Base-by-base conservation (phyloP, 352 stramenopile species). In the Globisporangium ultimum region DNA sequence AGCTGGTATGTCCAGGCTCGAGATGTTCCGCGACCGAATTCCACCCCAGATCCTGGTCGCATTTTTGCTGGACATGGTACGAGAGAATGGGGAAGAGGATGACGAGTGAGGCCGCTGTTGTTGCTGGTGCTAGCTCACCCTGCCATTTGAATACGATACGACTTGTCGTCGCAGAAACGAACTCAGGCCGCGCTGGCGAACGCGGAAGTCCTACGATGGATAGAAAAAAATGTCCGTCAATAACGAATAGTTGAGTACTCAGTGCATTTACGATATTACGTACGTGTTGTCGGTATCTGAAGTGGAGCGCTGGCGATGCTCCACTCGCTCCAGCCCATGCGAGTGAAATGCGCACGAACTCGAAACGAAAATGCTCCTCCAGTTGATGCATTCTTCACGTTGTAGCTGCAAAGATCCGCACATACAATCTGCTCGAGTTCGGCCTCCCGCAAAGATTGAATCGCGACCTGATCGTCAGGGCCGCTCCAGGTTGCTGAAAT, bases 51-150 rank as follows among this genome's bases (percentile, higher is more conserved):
- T 87, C 72, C 12, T 36, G 40, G 22, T 69, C 65, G 40, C 80
- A 90, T n/a, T 73, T 64, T 22, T 88, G 78, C 53, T 90, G 80
- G 1, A 71, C 48, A 10, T 67, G 70, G 38, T 78, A 90, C 32
- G 60, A 60, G 0, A 56, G 45, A 4, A 86, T 61, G 14, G 74
- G 76, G 38, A 90, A 88, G 4, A 76, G 38, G 15, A 57, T 61
- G 8, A 47, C 59, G n/a, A 55, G 40, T 22, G 69, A 66, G 42
- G 62, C 56, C 13, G 42, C 57, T 62, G 69, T 14, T 8, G n/a
- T 10, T 34, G 14, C 22, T 43, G 34, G 7, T 56, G 50, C 5
- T n/a, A 7, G 0, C 13, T 32, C 5, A 24, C 41, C 32, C 42
- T 55, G 60, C 72, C 80, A 90, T 42, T 71, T 71, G 49, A 90